Base-by-base conservation (phyloP, 148 eudicot genomes). In the Polygonum aviculare region DNA sequence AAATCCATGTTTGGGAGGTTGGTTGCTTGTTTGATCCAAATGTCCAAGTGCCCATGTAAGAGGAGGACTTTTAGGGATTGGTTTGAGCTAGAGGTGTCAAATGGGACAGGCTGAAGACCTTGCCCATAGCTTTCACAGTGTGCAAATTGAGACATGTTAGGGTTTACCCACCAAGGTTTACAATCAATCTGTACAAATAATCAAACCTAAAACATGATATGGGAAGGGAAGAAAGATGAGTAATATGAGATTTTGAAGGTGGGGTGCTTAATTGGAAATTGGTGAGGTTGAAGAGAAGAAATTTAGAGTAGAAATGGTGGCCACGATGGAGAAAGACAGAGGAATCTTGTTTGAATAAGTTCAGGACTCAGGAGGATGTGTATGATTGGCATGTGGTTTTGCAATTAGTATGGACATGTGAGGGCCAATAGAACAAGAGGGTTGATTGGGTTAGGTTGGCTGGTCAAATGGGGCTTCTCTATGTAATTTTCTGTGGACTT, bases 1-100 rank as follows among this genome's bases (percentile, higher is more conserved):
- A 31, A 35, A 65, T 65, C 44, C 41, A 65, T 33, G 71, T 65
- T 65, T 5, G 71, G 71, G 7, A 65, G 14, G 41, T 65, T 65
- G 14, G 19, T 65, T 41, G 71, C 71, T 36, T 1, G 8, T 65
- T 65, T 65, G 71, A 65, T 35, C 71, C 71, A 65, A 65, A 67
- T 67, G 16, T 67, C 72, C 14, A 67, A 36, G 45, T 67, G 72
- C 3, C 72, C 72, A 35, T 67, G 72, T 67, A 67, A 67, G 6
- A 67, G 44, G 5, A 67, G 45, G 7, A 16, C 44, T 67, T 67
- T 67, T 35, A 12, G 45, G 72, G 72, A 36, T 10, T 65, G 71
- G 1, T 36, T 65, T 2, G 71, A 65, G 5, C 18, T 65, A 2
- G 71, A 65, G 4, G 44, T 65, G n/a, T 36, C 44, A 65, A 36